Evolutionary conservation across 169 alveolate species (phyloP), one percentile per base, ranked within the genome.

Genomic region (Gregarina niphandrodes): DNA sequence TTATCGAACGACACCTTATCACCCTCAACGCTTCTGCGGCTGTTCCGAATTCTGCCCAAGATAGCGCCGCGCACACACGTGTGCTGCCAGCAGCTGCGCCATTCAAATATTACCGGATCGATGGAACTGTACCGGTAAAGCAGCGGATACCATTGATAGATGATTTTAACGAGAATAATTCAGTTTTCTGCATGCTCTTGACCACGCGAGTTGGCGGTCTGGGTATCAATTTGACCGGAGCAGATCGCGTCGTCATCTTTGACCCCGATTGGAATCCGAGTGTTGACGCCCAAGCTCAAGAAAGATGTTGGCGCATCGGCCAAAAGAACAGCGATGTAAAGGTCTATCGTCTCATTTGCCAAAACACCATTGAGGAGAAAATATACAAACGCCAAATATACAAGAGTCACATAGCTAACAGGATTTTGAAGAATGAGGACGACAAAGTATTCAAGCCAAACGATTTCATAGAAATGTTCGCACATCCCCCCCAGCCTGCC

Each of bases 221-320:
- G 12, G 86, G 86, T 9, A 37, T 75, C 19, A 75, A 75, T 32
- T 49, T 75, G 32, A 65, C 65, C 1, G 72, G 76, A 3, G 86
- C 86, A 7, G 65, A 75, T 41, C 57, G 77, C 23, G 77, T 75
- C 4, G 58, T 75, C 4, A 50, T 75, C n/a, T 62, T 67, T 48
- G 86, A 75, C 21, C 86, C 82, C 2, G 79, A 73, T 45, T 75
- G 86, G 86, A 75, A 75, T 39, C 86, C 86, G 1, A 75, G 67
- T 80, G 66, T 65, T 1, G 56, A 45, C 26, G 24, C 22, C 32
- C 54, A 45, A 37, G 86, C 86, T 0, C 64, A 73, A 3, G 86
- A 75, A 30, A 52, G 86, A n/a, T 70, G 76, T 5, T 57, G 77
- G 66, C 66, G 91, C 49, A 68, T 75, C 0, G 91, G 91, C 7